These are phyloP conservation scores for Penicillium italicum DNA, from an alignment of 2,329 filamentous ascomycete genomes.

Conservation along the genomic window DNA sequence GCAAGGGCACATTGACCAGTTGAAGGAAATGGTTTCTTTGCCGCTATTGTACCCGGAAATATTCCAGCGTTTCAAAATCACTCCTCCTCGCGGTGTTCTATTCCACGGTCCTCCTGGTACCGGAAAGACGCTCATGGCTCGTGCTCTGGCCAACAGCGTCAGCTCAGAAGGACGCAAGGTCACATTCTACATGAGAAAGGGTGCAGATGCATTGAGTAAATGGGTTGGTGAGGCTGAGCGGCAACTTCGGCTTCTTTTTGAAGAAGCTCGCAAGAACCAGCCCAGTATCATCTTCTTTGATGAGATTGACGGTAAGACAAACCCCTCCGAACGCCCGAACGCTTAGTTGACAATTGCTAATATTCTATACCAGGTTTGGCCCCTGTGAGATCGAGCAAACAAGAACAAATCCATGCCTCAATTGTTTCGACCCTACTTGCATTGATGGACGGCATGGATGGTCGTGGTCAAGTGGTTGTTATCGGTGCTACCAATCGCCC, in stretches of 20 bases:
- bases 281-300: conserved; percentile 99
- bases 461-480: conserved; percentile 95
- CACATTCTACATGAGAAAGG: conserved; percentile 99
- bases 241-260: conserved; percentile 87
- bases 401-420: conserved; percentile 97
- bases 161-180: conserved; percentile 88
- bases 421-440: conserved; percentile 94
- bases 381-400: conserved; percentile 93
- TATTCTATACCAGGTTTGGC: conserved; percentile 56
- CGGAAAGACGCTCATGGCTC: conserved; percentile 93
- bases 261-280: conserved; percentile 91
- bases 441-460: conserved; percentile 97
- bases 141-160: conserved; percentile 86
- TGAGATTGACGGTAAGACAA: conserved; percentile 76
- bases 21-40: conserved; percentile 98
- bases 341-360: conserved; percentile 9
- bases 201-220: conserved; percentile 94
- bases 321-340: not conserved
- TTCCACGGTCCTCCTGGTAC: conserved; percentile 97
- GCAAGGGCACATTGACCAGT: conserved; percentile 88
- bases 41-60: conserved; percentile 93
- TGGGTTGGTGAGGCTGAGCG: conserved; percentile 98
- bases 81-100: conserved; percentile 86
- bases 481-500: conserved; percentile 98
- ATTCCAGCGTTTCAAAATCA: conserved; percentile 86